Evolutionary conservation across 495 filamentous ascomycete genomes (phyloP), one percentile per base, ranked within the genome.

Genomic region (Evansstolkia leycettana): DNA sequence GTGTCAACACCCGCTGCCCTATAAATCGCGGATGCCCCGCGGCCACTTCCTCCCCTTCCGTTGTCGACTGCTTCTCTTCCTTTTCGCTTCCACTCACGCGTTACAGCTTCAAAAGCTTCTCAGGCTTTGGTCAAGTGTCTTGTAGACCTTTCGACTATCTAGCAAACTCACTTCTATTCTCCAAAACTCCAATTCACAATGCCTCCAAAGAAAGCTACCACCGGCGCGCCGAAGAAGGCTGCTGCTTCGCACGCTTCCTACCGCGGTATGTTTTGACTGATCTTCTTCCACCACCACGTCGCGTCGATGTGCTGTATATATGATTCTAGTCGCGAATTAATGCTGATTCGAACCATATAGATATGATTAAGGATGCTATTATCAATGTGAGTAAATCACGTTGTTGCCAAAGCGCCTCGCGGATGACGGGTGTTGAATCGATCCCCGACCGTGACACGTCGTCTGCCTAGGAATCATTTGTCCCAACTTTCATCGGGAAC

Each of bases 361-460:
- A 66, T 64, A 74, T 80, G 76, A 77, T 80, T 58, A 75, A 72
- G 58, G 75, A 78, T 60, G 76, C 76, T 36, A 78, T 80, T 51
- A 43, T 75, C 44, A 70, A 68, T 58, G 75, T 80, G 61, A 68
- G 75, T 77, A 54, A 45, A 64, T 68, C 56, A 56, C 46, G 42
- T 43, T 46, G 42, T 52, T 51, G 52, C 37, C 40, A 38, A 25
- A 31, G 23, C 41, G 42, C 45, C 43, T 60, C 55, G 55, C 54
- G 51, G 46, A 54, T 45, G 47, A 42, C 53, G 49, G 48, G 52
- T 50, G 47, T 45, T 51, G 60, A 43, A 43, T 33, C 37, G 36
- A 37, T 31, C 42, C 57, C 60, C 58, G 60, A 61, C 58, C 51
- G 58, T 59, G 57, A 61, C 60, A 62, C 60, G 57, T 53, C 54